These are phyloP conservation scores for Phytophthora multivora DNA, from an alignment of 352 stramenopile species.

Conservation along the genomic window DNA sequence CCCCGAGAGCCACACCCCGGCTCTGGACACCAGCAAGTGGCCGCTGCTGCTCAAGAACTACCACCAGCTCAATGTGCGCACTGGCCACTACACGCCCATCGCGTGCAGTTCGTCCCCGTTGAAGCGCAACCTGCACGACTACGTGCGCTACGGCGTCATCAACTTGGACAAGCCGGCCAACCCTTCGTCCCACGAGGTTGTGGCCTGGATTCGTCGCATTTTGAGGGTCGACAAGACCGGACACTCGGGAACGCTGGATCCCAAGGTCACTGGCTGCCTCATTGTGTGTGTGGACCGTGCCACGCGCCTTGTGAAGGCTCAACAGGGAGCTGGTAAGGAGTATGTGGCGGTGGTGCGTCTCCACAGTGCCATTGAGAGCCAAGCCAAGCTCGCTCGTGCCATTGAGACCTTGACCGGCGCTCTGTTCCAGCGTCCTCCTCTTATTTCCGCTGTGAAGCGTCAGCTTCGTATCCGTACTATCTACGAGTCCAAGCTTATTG, in stretches of 20 bases:
- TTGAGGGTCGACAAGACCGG: slow-evolving; percentile 99
- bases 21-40: slow-evolving; percentile 98
- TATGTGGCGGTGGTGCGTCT: slow-evolving; percentile 99
- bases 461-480: slow-evolving; percentile 99
- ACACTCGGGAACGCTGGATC: slow-evolving; percentile 99
- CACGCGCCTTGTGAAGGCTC: slow-evolving; percentile 91
- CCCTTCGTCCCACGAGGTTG: slow-evolving; percentile 99
- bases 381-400: slow-evolving; percentile 92
- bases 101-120: slow-evolving; percentile 95
- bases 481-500: slow-evolving; percentile 99
- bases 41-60: slow-evolving; percentile 99
- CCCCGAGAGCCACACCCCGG: slow-evolving; percentile 84
- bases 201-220: slow-evolving; percentile 99
- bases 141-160: slow-evolving; percentile 99
- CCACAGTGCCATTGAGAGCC: slow-evolving; percentile 94
- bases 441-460: slow-evolving; percentile 99
- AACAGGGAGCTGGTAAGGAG: slow-evolving; percentile 98
- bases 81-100: slow-evolving; percentile 99
- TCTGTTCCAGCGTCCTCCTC: slow-evolving; percentile 99
- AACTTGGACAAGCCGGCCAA: slow-evolving; percentile 99
- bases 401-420: slow-evolving; percentile 99
- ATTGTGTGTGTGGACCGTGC: slow-evolving; percentile 99
- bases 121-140: slow-evolving; percentile 97
- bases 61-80: slow-evolving; percentile 98
- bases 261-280: slow-evolving; percentile 99